Base-by-base conservation (phyloP, 1,284 basidiomycete species). In the Ganoderma leucocontextum region DNA sequence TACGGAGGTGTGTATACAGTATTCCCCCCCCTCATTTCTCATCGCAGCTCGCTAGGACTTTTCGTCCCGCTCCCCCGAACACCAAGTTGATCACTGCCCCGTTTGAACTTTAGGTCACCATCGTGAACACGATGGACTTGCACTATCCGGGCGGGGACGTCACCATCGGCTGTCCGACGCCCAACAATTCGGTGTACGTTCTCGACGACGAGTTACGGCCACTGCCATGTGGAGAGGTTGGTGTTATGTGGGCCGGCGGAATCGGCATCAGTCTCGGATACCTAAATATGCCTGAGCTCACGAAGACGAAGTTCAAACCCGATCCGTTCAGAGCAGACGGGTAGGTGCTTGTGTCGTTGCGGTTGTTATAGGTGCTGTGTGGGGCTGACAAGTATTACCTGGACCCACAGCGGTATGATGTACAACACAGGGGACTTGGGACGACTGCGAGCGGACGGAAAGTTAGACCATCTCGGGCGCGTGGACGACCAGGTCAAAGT, bases 341-440 rank as follows among this genome's bases (percentile, higher is more conserved):
- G 85, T 85, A 67, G 12, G 67, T 63, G n/a, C 19, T n/a, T n/a
- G 33, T 19, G 35, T 7, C n/a, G 17, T 4, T 17, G 33, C 6
- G 6, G 6, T 19, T 7, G 19, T 19, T 36, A 2, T 19, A 19
- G 2, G 17, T 35, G 15, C 55, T 57, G 17, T 36, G 8, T 29
- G 29, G 29, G 29, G 29, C 29, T 29, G 29, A 29, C 29, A 29
- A 29, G 29, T 29, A 29, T 36, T 15, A n/a, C 52, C 10, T 33
- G 13, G 2, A 15, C 33, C 44, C 6, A 13, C 63, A 85, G 84
- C 7, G 79, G 78, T 33, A 76, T 83, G 65, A 88, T 88, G 86
- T 87, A 86, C 74, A 87, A 87, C 70, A 88, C 86, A 47, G 86
- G 86, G 0, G 86, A 87, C 72, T 76, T 88, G n/a, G 86, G 85